Evolutionary conservation across 2,329 filamentous ascomycete species (phyloP).

Genomic region (Metarhizium brunneum): DNA sequence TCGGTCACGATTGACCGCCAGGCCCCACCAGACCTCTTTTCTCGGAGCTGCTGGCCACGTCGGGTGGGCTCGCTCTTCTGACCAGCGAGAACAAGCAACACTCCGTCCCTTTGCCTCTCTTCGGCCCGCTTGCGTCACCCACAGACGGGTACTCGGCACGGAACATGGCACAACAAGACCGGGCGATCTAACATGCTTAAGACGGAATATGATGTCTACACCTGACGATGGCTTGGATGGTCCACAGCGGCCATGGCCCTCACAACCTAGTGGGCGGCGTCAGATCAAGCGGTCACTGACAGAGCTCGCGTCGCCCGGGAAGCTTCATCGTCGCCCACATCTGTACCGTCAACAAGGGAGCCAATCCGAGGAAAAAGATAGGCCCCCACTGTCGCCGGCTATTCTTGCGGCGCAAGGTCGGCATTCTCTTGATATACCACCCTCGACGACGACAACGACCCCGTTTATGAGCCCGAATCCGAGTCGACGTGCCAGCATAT

Average conservation of each 20-base stretch:
- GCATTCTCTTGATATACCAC: conserved; percentile 35
- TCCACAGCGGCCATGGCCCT: conserved; percentile 1
- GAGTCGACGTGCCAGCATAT: conserved; percentile 34
- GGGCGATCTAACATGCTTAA: background rate
- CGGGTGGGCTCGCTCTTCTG: too few species aligned
- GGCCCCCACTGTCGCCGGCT: conserved; percentile 6
- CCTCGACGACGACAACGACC: conserved; percentile 37
- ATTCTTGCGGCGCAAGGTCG: conserved; percentile 18
- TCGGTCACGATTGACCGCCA: too few species aligned
- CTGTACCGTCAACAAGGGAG: conserved; percentile 20
- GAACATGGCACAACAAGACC: background rate
- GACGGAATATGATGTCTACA: conserved; percentile 8
- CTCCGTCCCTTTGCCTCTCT: conserved; percentile 1
- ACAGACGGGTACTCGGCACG: conserved; percentile 3
- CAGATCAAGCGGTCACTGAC: conserved; percentile 47
- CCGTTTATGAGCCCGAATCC: conserved; percentile 32
- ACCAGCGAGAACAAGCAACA: too few species aligned
- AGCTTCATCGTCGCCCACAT: conserved; percentile 28
- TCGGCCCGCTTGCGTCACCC: conserved; percentile 5
- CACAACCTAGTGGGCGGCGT: conserved; percentile 30
- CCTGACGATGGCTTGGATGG: conserved; percentile 2
- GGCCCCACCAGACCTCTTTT: too few species aligned
- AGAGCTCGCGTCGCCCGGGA: conserved; percentile 40
- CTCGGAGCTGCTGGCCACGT: too few species aligned
- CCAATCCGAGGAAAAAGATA: conserved; percentile 20